Conservation (phyloP, 441 rosid genomes). For the Macaranga tanarius region DNA sequence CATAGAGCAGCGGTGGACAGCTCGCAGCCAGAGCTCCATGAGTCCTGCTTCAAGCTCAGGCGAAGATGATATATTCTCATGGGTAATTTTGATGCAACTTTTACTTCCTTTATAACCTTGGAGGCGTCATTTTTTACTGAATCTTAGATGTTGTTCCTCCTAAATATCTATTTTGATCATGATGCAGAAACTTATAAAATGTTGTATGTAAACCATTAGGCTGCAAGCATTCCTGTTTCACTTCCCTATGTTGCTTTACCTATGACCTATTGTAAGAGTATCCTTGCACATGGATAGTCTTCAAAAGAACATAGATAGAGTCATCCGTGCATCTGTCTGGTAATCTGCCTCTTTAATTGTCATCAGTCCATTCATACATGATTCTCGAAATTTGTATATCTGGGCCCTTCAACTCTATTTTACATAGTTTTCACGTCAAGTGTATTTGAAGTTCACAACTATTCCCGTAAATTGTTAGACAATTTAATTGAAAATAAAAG, state of each 20-base stretch:
- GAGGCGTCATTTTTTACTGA: not conserved
- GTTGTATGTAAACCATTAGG: not conserved
- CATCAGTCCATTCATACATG: not conserved
- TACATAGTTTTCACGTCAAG: not conserved
- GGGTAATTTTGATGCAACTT: slow-evolving; percentile 50
- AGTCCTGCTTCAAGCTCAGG: slow-evolving; percentile 83
- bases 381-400: not conserved
- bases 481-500: no score
- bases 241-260: not conserved
- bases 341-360: not conserved
- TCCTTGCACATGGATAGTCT: not conserved
- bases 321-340: not conserved
- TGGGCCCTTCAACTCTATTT: not conserved
- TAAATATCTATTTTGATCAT: not conserved
- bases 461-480: no score
- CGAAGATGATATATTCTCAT: slow-evolving; percentile 81
- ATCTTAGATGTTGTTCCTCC: not conserved
- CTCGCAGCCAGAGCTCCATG: slow-evolving; percentile 75
- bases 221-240: not conserved
- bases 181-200: not conserved
- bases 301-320: not conserved
- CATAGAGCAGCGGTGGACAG: slow-evolving; percentile 96
- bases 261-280: not conserved
- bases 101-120: not conserved
- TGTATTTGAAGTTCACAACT: not conserved